These are phyloP conservation scores for Ustilago shanxiensis DNA, from an alignment of 1,284 basidiomycete species.

Conservation along the genomic window DNA sequence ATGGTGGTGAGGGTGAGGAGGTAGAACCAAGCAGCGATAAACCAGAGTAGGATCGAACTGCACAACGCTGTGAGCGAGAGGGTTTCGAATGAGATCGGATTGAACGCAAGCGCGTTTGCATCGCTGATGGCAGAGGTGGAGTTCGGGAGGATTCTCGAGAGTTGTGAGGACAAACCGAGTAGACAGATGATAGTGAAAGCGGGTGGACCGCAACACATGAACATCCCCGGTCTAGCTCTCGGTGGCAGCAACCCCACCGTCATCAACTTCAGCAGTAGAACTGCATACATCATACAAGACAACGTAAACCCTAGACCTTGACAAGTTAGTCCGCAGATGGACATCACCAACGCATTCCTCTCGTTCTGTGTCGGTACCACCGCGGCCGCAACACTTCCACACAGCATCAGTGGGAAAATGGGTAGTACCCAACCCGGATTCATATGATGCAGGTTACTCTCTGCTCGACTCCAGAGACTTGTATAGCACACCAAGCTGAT, in stretches of 20 bases:
- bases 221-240: conserved; percentile 28
- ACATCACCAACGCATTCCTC: conserved; percentile 13
- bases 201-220: conserved; percentile 49
- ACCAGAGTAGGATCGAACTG: conserved; percentile 34
- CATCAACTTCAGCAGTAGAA: conserved; percentile 43
- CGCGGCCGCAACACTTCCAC: conserved; percentile 24
- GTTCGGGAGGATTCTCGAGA: not conserved
- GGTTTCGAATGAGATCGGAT: no score
- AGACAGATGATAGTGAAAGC: conserved; percentile 47
- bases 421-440: conserved; percentile 47
- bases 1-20: conserved; percentile 25
- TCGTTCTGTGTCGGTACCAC: conserved; percentile 18
- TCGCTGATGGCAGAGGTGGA: no score
- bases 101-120: no score
- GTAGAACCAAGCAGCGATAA: conserved; percentile 38
- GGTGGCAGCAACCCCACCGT: conserved; percentile 29
- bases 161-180: conserved; percentile 19
- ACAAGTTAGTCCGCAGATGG: conserved; percentile 35
- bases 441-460: conserved; percentile 40
- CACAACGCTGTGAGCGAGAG: not conserved
- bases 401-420: conserved; percentile 56
- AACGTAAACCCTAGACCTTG: conserved; percentile 46
- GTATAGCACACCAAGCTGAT: conserved; percentile 28
- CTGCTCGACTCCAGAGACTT: conserved; percentile 3
- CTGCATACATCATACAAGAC: conserved; percentile 39